Evolutionary conservation across 352 stramenopile genomes (phyloP).

Genomic region (Pythium dissotocum): DNA sequence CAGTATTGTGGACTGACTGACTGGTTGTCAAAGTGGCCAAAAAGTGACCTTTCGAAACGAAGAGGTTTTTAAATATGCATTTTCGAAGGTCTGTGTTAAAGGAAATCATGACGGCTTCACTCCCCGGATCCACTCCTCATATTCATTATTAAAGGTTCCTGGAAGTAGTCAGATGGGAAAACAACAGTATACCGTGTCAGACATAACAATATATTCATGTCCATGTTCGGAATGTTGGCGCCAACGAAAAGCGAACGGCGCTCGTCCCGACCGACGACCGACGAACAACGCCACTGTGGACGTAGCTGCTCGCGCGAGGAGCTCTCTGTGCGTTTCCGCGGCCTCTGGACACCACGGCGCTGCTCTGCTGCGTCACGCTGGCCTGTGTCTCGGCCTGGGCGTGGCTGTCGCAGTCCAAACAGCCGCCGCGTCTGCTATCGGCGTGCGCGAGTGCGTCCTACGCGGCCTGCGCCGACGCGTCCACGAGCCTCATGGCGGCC

Average conservation of each 20-base stretch:
- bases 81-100: neutral
- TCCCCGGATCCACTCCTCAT: neutral
- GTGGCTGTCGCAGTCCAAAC: conserved; percentile 29
- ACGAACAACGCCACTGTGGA: too few relatives aligned
- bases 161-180: conserved; percentile 1
- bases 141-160: neutral
- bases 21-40: too few relatives aligned
- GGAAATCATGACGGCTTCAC: neutral
- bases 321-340: conserved; percentile 1
- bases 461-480: neutral
- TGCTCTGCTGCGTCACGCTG: conserved; percentile 21
- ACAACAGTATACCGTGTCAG: neutral
- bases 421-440: conserved; percentile 10
- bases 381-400: conserved; percentile 27
- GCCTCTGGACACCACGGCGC: conserved; percentile 19
- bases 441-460: neutral
- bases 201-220: conserved; percentile 7
- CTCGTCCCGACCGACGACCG: neutral
- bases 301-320: neutral
- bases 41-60: neutral
- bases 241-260: conserved; percentile 9
- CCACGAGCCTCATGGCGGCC: neutral
- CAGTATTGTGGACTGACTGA: too few relatives aligned
- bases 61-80: neutral
- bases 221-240: conserved; percentile 8